A percentile compares a stretch with the other conserved stretches of the same genome.
Conservation (phyloP, 441 rosid species). For the Gossypium gossypioides region DNA sequence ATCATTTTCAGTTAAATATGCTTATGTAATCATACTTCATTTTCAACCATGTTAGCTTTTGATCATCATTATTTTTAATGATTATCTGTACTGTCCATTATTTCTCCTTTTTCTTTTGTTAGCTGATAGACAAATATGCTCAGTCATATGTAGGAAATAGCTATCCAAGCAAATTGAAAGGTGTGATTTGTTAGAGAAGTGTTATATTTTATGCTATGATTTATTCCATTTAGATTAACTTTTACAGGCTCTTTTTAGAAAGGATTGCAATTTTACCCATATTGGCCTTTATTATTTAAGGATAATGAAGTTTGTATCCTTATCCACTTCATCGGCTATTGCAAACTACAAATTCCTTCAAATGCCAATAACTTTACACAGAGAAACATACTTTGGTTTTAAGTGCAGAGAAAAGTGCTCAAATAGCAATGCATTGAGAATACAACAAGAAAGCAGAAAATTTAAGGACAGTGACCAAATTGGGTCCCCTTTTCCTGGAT, state of each 20-base stretch:
- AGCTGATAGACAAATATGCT: background rate
- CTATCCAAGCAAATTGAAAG: background rate
- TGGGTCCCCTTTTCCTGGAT: background rate
- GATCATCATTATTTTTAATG: background rate
- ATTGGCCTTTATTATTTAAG: background rate
- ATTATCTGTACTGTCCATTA: background rate
- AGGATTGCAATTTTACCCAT: background rate
- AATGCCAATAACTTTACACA: background rate
- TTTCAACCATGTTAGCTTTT: background rate
- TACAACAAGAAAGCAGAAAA: background rate
- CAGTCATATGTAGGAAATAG: background rate
- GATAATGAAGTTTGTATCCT: conserved; percentile 1
- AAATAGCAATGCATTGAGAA: background rate
- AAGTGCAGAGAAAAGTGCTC: background rate
- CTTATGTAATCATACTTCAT: background rate
- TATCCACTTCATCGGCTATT: background rate
- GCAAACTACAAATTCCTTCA: background rate
- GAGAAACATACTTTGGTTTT: background rate
- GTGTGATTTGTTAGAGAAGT: background rate
- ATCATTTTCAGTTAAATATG: background rate
- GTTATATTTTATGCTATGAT: background rate
- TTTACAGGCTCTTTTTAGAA: background rate
- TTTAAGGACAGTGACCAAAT: background rate
- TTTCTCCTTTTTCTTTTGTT: background rate
- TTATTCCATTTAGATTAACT: background rate